Evolutionary conservation across 2,329 filamentous ascomycete species (phyloP).

Genomic region (Pseudogymnoascus sp.): DNA sequence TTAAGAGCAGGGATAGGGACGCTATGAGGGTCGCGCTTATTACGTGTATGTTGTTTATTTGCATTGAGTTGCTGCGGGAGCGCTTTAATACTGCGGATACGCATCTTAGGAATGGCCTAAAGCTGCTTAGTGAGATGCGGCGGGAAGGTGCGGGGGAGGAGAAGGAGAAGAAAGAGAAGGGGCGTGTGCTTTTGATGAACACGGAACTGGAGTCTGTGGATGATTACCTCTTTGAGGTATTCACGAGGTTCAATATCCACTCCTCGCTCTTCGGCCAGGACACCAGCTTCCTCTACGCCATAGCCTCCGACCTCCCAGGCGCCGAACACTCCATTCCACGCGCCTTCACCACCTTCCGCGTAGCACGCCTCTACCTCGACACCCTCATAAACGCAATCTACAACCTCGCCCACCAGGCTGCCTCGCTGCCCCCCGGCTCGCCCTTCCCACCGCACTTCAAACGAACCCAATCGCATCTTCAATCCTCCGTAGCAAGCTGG

Average conservation of each 20-base stretch:
- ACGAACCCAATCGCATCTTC: not conserved
- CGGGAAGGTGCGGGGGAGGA: not conserved
- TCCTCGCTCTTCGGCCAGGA: constrained; percentile 26
- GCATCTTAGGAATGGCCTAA: constrained; percentile 39
- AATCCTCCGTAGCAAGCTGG: constrained; percentile 13
- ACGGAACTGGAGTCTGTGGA: constrained; percentile 29
- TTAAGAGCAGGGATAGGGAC: constrained; percentile 28
- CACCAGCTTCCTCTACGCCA: not conserved
- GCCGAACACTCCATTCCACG: not conserved
- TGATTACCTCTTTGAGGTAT: constrained; percentile 37
- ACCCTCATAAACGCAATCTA: not conserved
- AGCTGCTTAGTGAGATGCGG: constrained; percentile 28
- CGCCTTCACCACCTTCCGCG: constrained; percentile 10
- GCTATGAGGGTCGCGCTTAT: constrained; percentile 33
- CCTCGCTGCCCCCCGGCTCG: not conserved
- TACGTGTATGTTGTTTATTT: constrained; percentile 44
- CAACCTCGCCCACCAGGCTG: not conserved
- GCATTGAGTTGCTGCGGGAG: constrained; percentile 46
- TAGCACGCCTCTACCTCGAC: not conserved
- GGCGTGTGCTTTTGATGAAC: constrained; percentile 10
- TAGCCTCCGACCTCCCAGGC: not conserved
- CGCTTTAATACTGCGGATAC: constrained; percentile 31
- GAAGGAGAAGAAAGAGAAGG: not conserved
- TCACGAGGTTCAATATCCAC: constrained; percentile 29
- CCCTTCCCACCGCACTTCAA: not conserved